Evolutionary conservation across 495 filamentous ascomycete species (phyloP).

Genomic region (Trypethelium eluteriae): DNA sequence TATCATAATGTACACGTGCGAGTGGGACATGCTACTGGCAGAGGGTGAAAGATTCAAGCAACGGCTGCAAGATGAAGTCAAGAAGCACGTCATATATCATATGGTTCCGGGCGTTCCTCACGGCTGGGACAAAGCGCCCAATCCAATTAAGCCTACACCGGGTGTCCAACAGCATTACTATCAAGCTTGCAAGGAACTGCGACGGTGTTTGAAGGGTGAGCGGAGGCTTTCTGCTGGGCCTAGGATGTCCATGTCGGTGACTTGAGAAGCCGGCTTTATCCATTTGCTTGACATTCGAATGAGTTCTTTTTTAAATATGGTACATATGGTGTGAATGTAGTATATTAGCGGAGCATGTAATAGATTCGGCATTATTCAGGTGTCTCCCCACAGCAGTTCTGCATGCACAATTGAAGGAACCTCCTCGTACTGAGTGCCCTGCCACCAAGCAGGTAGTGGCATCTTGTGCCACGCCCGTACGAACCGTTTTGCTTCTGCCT

Average conservation of each 20-base stretch:
- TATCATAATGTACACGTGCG: conserved; percentile 70
- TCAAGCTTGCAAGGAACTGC: conserved; percentile 41
- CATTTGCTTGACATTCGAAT: background rate
- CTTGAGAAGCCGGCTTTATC: background rate
- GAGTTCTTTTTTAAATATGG: background rate
- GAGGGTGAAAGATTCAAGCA: conserved; percentile 66
- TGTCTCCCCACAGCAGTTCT: background rate
- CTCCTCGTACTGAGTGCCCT: background rate
- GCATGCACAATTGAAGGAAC: conserved; percentile 3
- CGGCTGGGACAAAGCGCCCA: conserved; percentile 82
- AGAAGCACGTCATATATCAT: conserved; percentile 63
- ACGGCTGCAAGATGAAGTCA: conserved; percentile 49
- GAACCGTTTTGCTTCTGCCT: conserved; percentile 3
- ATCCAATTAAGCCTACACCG: conserved; percentile 55
- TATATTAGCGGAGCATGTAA: background rate
- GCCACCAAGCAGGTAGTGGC: conserved; percentile 5
- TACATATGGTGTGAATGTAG: background rate
- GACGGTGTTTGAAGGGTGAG: conserved; percentile 33
- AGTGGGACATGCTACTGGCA: conserved; percentile 81
- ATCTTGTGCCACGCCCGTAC: conserved; percentile 6
- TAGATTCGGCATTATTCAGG: background rate
- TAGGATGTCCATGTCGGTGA: conserved; percentile 9
- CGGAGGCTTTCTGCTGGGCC: conserved; percentile 10
- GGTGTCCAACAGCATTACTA: conserved; percentile 38
- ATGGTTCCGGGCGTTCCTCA: conserved; percentile 68